Evolutionary conservation across 768 basidiomycete species (phyloP).

Genomic region (Phlebiopsis gigantea): DNA sequence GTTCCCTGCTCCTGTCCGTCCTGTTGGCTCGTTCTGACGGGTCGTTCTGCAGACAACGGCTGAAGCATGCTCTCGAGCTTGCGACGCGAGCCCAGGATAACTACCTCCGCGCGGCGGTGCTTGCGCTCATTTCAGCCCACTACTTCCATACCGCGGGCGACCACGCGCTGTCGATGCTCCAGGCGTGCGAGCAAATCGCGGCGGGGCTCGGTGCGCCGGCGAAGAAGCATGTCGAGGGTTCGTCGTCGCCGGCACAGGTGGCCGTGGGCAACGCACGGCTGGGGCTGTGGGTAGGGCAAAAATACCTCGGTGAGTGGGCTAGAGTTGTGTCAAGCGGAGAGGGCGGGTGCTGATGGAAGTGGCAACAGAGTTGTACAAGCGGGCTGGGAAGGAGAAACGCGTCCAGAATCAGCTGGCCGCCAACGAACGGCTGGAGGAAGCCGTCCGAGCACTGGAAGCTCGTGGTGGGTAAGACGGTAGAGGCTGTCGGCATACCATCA

Average conservation of each 20-base stretch:
- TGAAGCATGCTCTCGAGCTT: conserved; percentile 55
- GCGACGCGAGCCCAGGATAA: conserved; percentile 61
- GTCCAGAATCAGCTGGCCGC: conserved; percentile 40
- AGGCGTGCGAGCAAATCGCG: conserved; percentile 64
- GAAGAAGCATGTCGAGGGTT: conserved; percentile 14
- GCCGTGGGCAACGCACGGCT: conserved; percentile 56
- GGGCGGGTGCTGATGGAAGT: background rate
- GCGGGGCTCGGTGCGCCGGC: conserved; percentile 58
- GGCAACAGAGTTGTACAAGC: conserved; percentile 50
- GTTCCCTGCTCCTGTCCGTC: conserved; percentile 17
- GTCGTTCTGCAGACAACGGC: conserved; percentile 38
- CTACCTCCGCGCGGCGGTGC: conserved; percentile 63
- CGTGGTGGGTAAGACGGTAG: background rate
- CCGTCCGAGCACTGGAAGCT: conserved; percentile 8
- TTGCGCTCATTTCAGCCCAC: conserved; percentile 64
- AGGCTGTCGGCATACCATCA: background rate
- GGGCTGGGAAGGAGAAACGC: conserved; percentile 45
- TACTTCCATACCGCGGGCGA: conserved; percentile 66
- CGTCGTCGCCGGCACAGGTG: background rate
- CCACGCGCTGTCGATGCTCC: conserved; percentile 63
- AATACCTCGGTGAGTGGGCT: conserved; percentile 47
- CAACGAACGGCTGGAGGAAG: conserved; percentile 29
- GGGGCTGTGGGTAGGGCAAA: conserved; percentile 69
- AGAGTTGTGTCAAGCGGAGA: background rate
- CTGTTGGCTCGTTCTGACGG: background rate